Conservation (phyloP, 108 stramenopile species). For the Bacterosira constricta region DNA sequence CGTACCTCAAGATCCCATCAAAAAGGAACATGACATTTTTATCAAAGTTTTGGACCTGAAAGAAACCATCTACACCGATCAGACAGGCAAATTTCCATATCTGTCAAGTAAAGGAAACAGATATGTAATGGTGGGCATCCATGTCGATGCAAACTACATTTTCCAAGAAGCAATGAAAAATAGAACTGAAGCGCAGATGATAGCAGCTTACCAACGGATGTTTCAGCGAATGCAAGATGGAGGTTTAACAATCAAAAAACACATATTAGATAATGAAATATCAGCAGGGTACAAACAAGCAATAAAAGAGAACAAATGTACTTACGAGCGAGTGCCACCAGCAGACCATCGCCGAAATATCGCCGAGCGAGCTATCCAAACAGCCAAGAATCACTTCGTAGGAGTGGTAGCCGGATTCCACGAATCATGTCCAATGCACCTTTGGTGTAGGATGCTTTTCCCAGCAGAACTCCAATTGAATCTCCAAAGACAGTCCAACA, state of each 20-base stretch:
- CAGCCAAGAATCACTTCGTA: too few relatives aligned
- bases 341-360: too few relatives aligned
- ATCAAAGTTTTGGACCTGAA: too few relatives aligned
- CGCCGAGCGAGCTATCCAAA: too few relatives aligned
- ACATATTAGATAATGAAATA: slow-evolving; percentile 26
- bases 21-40: too few relatives aligned
- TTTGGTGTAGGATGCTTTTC: too few relatives aligned
- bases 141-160: slow-evolving; percentile 15
- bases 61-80: slow-evolving; percentile 25
- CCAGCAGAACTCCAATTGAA: too few relatives aligned
- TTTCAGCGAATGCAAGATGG: neutral
- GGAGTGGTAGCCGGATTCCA: too few relatives aligned
- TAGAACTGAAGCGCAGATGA: neutral
- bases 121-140: neutral
- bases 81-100: slow-evolving; percentile 5
- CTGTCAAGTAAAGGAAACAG: slow-evolving; percentile 2
- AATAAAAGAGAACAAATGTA: neutral
- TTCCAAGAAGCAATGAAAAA: slow-evolving; percentile 5
- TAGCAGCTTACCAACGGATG: neutral
- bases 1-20: too few relatives aligned
- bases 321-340: neutral
- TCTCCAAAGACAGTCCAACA: too few relatives aligned
- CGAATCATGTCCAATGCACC: too few relatives aligned
- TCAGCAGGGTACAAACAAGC: neutral
- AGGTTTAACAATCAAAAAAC: neutral